phyloP scores from a whole-genome alignment of 129 eudicot species.

The Flaveria bidentis region DNA sequence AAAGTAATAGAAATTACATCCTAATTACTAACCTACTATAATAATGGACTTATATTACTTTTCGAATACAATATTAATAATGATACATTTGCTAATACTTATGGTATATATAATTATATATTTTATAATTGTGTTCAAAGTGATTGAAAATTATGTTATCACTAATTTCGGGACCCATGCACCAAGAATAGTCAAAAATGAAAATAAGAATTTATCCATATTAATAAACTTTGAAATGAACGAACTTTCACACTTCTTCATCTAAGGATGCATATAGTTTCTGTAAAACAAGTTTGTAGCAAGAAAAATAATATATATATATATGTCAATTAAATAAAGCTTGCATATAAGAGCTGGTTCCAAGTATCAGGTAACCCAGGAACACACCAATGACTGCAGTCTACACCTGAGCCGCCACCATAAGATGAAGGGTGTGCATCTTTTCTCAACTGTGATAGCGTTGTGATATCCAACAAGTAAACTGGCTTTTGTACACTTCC shows the following conservation, averaged over 20 bases:
- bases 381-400: constrained; percentile 66
- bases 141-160: neutral
- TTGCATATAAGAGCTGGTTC: constrained; percentile 54
- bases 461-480: constrained; percentile 51
- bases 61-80: too few relatives aligned
- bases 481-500: constrained; percentile 43
- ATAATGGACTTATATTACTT: too few relatives aligned
- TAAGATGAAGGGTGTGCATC: constrained; percentile 69
- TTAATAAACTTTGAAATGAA: constrained; percentile 11
- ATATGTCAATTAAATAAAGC: constrained; percentile 5
- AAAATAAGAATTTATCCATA: neutral
- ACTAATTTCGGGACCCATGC: neutral
- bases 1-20: too few relatives aligned
- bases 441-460: constrained; percentile 53
- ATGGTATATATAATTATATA: neutral
- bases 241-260: constrained; percentile 19
- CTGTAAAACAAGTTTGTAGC: constrained; percentile 2
- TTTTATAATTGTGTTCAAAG: neutral
- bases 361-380: constrained; percentile 58
- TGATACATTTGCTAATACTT: too few relatives aligned
- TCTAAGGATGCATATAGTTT: neutral
- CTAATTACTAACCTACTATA: too few relatives aligned
- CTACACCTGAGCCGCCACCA: constrained; percentile 43
- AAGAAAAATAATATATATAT: neutral
- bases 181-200: neutral